phyloP scores from a whole-genome alignment of 768 basidiomycete species.

The Lactarius hatsudake region DNA sequence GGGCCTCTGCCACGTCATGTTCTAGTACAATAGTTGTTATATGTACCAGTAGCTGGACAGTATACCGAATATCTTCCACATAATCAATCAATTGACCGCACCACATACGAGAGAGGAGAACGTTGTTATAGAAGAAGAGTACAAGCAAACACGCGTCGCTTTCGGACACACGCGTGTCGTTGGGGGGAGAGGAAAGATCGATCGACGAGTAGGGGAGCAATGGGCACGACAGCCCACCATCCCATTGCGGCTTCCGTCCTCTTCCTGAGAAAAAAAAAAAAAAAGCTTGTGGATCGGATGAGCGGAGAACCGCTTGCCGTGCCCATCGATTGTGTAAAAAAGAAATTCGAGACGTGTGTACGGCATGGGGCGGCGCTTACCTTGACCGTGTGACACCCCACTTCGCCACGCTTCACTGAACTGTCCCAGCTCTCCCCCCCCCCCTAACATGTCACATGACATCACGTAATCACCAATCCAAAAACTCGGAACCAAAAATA shows the following conservation, averaged over 20 bases:
- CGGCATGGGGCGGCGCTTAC: not conserved
- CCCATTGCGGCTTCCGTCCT: not conserved
- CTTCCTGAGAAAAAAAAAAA: not conserved
- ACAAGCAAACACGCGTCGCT: not conserved
- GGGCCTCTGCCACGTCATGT: not conserved
- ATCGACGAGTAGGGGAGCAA: not conserved
- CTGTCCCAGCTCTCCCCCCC: no score
- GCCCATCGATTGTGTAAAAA: not conserved
- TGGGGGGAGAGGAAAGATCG: not conserved
- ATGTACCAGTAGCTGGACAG: not conserved
- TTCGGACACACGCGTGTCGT: not conserved
- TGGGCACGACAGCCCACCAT: not conserved
- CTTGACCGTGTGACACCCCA: not conserved
- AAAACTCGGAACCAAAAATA: no score
- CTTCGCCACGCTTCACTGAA: no score
- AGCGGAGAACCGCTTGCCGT: not conserved
- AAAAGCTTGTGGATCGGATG: not conserved
- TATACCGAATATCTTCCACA: not conserved
- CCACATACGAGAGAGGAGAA: not conserved
- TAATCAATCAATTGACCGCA: not conserved
- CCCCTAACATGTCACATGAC: no score
- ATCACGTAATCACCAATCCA: no score
- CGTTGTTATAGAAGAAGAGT: not conserved
- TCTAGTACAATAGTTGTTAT: not conserved
- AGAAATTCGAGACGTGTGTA: not conserved